These are phyloP conservation scores for Stagonosporopsis chrysanthemi DNA, from an alignment of 2,329 filamentous ascomycete genomes.

Conservation along the genomic window DNA sequence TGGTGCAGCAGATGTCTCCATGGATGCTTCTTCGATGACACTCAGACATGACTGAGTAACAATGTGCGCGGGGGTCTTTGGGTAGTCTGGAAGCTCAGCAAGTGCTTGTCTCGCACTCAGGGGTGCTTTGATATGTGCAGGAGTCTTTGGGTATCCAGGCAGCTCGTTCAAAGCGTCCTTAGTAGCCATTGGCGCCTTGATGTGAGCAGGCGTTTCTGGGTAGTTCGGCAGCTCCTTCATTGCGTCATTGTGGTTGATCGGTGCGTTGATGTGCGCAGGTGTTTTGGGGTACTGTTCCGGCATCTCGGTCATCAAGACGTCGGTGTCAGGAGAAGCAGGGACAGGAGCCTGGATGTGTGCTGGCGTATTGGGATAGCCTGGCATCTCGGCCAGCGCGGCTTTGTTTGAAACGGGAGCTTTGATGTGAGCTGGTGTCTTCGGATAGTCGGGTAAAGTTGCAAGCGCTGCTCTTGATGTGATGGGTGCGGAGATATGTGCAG, in stretches of 20 bases:
- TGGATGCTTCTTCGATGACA: constrained; percentile 12
- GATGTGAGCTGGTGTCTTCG: constrained; percentile 38
- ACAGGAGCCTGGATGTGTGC: constrained; percentile 25
- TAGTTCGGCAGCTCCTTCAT: constrained; percentile 32
- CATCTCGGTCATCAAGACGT: constrained; percentile 24
- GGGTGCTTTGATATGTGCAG: constrained; percentile 31
- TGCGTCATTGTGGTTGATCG: constrained; percentile 1
- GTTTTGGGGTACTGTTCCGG: constrained; percentile 18
- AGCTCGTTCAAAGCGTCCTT: constrained; percentile 31
- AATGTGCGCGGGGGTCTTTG: constrained; percentile 21
- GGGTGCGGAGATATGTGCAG: constrained; percentile 31
- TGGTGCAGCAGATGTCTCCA: constrained; percentile 8
- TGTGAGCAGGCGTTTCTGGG: constrained; percentile 29
- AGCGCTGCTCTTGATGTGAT: constrained; percentile 27
- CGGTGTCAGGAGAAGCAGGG: constrained; percentile 3
- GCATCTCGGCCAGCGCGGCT: constrained; percentile 30
- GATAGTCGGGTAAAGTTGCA: constrained; percentile 30
- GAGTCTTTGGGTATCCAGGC: constrained; percentile 35
- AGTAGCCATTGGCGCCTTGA: constrained; percentile 26
- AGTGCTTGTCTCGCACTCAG: constrained; percentile 30
- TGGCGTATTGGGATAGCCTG: constrained; percentile 33
- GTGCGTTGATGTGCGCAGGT: background rate
- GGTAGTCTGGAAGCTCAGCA: constrained; percentile 30
- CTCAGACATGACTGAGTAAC: constrained; percentile 7
- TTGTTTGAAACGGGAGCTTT: constrained; percentile 24